Conservation (phyloP, 2,329 filamentous ascomycete species). For the Aureobasidium subglaciale region DNA sequence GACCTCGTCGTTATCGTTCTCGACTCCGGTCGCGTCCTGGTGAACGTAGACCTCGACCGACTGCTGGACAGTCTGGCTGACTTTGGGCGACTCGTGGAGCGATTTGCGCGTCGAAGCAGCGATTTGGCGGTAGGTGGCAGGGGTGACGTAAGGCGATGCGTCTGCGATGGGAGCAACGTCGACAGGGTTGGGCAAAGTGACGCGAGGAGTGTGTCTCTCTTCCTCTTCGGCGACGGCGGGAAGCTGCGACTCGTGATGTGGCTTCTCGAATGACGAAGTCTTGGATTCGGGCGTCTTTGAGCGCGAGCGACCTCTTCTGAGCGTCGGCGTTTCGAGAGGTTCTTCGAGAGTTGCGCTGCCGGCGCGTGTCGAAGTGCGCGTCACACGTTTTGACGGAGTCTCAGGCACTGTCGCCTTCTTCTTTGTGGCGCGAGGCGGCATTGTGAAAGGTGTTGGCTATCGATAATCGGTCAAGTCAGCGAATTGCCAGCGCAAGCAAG, state of each 20-base stretch:
- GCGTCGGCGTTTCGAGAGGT: background rate
- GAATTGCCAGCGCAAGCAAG: background rate
- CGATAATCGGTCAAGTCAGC: slow-evolving; percentile 7
- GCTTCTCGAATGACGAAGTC: slow-evolving; percentile 8
- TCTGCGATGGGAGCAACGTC: slow-evolving; percentile 6
- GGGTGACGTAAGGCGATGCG: slow-evolving; percentile 10
- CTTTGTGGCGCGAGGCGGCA: slow-evolving; percentile 2
- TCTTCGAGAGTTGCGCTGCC: slow-evolving; percentile 2
- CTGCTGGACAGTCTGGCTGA: background rate
- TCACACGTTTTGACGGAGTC: background rate
- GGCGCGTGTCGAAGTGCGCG: background rate
- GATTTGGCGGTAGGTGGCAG: background rate
- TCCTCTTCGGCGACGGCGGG: background rate
- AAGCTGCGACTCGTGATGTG: background rate
- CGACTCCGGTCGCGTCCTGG: background rate
- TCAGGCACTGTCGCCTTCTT: background rate
- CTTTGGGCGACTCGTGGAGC: background rate
- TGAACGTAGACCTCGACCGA: background rate
- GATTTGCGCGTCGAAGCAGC: background rate
- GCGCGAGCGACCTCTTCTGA: background rate
- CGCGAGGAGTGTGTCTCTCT: background rate
- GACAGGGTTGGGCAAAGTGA: background rate
- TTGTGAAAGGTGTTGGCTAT: slow-evolving; percentile 1
- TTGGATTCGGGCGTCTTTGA: slow-evolving; percentile 5
- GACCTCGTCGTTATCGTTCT: background rate